Base-by-base conservation (phyloP, 2,329 filamentous ascomycete genomes). In the Clathrospora elynae region DNA sequence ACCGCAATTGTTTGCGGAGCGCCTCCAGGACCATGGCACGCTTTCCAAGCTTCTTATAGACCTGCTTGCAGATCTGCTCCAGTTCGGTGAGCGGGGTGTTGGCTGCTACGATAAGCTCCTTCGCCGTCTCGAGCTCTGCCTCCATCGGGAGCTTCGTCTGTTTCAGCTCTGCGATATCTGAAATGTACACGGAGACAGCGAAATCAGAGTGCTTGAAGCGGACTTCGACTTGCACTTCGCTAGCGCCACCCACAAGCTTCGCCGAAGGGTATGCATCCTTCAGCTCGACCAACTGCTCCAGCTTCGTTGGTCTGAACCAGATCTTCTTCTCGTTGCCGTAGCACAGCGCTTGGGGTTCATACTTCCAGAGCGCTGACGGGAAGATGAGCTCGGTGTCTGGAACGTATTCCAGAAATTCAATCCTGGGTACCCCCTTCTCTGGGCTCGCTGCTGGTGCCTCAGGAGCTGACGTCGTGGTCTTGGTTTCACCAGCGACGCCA, bases 181-280 rank as follows among this genome's bases (percentile, higher is more conserved):
- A 90, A 5, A 96, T 86, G 56, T 87, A 97, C 0, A 97, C 88
- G 0, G 90, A 96, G 1, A 90, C 84, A 1, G 87, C 85, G 63
- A 96, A 97, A 57, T 90, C 82, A 70, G 95, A 82, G 2, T 88
- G 89, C 73, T 97, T 97, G 80, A 97, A 97, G 67, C 95, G 95
- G 71, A 95, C 87, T 70, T 97, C 92, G 41, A 97, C 96, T 71
- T 97, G 92, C 0, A 92, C 96, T 71, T 97, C 92, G 9, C 90
- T 95, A 63, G 90, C 95, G 48, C 92, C 92, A 30, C 90, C 91
- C 37, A 97, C 93, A 44, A 97, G 83, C 71, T 97, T 97, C 5
- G 91, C 90, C n/a, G 85, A 83, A 0, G 92, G 92, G 51, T 89
- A 86, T 0, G 82, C 83, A 57, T 80, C 83, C 75, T 96, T 97